Conservation (phyloP, 2,329 filamentous ascomycete species). For the Aspergillus brasiliensis region DNA sequence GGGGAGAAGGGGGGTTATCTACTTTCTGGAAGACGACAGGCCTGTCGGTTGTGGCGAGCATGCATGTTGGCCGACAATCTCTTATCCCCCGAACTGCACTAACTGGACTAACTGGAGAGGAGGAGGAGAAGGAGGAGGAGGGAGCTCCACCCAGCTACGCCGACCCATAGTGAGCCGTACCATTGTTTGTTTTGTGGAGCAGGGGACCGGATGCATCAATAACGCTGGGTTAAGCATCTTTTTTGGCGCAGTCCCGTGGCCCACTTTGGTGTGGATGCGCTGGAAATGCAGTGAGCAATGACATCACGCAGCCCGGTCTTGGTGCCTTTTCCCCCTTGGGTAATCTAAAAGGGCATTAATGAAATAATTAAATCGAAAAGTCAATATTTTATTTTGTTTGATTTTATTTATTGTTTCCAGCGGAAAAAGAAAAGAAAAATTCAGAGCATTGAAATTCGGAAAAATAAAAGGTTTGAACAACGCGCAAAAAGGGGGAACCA, state of each 20-base stretch:
- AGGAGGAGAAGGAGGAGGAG: background rate
- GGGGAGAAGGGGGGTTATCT: constrained; percentile 32
- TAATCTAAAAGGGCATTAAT: background rate
- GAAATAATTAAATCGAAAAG: background rate
- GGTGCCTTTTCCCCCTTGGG: background rate
- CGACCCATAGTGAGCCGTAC: constrained; percentile 18
- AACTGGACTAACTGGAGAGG: background rate
- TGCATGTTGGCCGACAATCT: constrained; percentile 16
- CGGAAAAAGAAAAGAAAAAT: background rate
- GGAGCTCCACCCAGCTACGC: constrained; percentile 19
- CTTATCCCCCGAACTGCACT: constrained; percentile 15
- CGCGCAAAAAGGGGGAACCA: background rate
- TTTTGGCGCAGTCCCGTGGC: constrained; percentile 20
- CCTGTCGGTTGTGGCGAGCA: constrained; percentile 26
- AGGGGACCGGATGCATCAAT: constrained; percentile 35
- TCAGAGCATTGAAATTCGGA: too few species aligned
- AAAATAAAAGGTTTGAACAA: background rate
- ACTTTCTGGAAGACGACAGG: constrained; percentile 23
- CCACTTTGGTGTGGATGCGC: constrained; percentile 17
- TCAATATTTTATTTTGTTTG: too few species aligned
- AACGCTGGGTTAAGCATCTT: constrained; percentile 35
- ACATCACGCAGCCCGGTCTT: constrained; percentile 10
- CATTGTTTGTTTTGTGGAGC: constrained; percentile 22
- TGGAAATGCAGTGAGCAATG: constrained; percentile 13
- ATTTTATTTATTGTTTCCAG: too few species aligned